Conservation (phyloP, 1,139 yeast genomes). For the Saccharomycopsis crataegensis region DNA sequence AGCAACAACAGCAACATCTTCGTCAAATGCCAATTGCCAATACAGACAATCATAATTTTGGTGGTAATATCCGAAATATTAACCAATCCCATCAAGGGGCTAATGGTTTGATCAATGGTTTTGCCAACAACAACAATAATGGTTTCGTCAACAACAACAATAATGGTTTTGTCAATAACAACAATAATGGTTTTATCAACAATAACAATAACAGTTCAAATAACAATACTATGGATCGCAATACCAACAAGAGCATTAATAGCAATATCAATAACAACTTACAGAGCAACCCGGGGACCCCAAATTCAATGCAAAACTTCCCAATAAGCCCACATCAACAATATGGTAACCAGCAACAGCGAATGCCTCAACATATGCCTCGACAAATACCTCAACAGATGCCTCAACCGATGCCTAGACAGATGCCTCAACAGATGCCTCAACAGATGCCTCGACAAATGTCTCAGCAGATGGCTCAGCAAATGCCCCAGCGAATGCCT, state of each 20-base stretch:
- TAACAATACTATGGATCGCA: conserved; percentile 12
- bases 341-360: conserved; percentile 8
- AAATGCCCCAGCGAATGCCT: too few species aligned
- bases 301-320: not conserved
- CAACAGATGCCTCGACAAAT: too few species aligned
- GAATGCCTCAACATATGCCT: conserved; percentile 22
- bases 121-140: not conserved
- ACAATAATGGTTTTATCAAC: conserved; percentile 18
- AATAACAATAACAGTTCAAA: conserved; percentile 7
- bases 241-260: conserved; percentile 19
- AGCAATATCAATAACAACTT: not conserved
- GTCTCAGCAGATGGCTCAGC: too few species aligned
- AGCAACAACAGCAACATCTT: conserved; percentile 20
- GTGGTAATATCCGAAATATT: not conserved
- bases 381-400: too few species aligned
- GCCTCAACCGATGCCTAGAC: too few species aligned
- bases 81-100: conserved; percentile 1
- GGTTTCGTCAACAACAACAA: conserved; percentile 9
- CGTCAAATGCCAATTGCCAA: not conserved
- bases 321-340: not conserved
- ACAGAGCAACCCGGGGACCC: not conserved
- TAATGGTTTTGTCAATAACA: conserved; percentile 11
- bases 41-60: not conserved
- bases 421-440: too few species aligned
- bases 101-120: not conserved